Percentiles rank a stretch among this genome's conserved stretches.
Evolutionary conservation across 352 stramenopile genomes (phyloP).

Genomic region (Peronospora farinosa): DNA sequence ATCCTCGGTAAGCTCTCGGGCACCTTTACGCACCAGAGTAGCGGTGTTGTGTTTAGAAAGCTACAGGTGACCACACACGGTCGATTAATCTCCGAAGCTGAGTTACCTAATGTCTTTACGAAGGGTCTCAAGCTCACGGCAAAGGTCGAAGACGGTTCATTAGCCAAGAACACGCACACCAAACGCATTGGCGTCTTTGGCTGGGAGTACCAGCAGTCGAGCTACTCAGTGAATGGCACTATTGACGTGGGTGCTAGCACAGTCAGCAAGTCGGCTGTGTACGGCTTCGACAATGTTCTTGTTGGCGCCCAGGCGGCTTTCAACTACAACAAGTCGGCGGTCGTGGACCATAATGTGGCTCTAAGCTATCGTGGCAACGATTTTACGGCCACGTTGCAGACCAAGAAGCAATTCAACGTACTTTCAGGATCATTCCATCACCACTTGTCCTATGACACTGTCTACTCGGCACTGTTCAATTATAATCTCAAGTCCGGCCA

Average conservation of each 20-base stretch:
- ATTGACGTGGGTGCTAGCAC: conserved; percentile 54
- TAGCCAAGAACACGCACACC: conserved; percentile 68
- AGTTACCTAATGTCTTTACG: conserved; percentile 76
- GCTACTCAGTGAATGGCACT: conserved; percentile 53
- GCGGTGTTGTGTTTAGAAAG: conserved; percentile 79
- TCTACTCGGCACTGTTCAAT: conserved; percentile 85
- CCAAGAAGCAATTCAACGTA: conserved; percentile 85
- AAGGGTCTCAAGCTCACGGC: conserved; percentile 74
- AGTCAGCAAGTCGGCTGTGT: conserved; percentile 58
- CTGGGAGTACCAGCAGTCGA: conserved; percentile 64
- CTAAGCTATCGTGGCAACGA: conserved; percentile 71
- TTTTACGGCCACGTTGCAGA: conserved; percentile 72
- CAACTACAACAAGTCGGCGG: conserved; percentile 74
- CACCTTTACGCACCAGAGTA: conserved; percentile 57
- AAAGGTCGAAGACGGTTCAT: conserved; percentile 79
- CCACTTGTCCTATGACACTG: conserved; percentile 71
- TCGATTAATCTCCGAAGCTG: conserved; percentile 65
- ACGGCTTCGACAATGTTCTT: conserved; percentile 74
- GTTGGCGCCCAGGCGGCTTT: conserved; percentile 66
- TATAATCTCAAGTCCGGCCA: conserved; percentile 83
- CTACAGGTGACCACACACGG: conserved; percentile 82
- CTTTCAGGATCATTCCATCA: conserved; percentile 81
- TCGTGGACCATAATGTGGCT: conserved; percentile 80
- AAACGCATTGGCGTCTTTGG: conserved; percentile 74
- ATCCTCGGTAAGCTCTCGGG: conserved; percentile 80